phyloP scores from a whole-genome alignment of 2,329 filamentous ascomycete species.

The Aspergillus sp. region DNA sequence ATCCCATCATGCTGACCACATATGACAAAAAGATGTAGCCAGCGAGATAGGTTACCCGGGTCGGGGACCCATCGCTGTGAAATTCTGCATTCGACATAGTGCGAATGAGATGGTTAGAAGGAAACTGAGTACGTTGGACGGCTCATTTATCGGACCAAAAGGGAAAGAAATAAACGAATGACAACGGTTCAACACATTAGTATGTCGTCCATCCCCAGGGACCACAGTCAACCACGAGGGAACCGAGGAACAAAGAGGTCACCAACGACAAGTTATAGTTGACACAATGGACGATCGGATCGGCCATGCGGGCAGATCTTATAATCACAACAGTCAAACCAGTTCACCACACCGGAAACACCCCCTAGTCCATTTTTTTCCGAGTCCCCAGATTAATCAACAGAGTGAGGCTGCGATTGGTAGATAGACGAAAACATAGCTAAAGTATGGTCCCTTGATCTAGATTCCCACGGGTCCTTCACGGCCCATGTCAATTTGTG shows the following conservation, averaged over 20 bases:
- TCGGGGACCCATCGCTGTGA: constrained; percentile 7
- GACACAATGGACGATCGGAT: constrained; percentile 1
- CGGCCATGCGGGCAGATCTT: constrained; percentile 1
- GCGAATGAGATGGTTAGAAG: constrained; percentile 2
- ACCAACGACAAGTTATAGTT: not conserved
- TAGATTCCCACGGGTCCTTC: constrained; percentile 4
- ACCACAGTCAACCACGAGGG: not conserved
- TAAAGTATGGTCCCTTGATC: constrained; percentile 1
- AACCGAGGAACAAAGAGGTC: not conserved
- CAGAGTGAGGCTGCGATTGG: not conserved
- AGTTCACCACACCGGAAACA: not conserved
- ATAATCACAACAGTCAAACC: not conserved
- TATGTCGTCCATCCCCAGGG: not conserved
- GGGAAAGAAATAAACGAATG: not conserved
- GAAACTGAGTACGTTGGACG: not conserved
- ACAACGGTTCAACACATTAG: constrained; percentile 1
- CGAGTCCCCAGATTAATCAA: constrained; percentile 2
- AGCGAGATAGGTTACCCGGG: constrained; percentile 41
- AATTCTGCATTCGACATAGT: constrained; percentile 19
- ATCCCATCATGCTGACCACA: constrained; percentile 70
- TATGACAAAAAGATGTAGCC: constrained; percentile 69
- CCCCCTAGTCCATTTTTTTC: not conserved
- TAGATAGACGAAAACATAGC: constrained; percentile 5
- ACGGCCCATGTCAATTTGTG: constrained; percentile 2
- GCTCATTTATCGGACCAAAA: not conserved